These are phyloP conservation scores for Cryptococcus sp. DNA, from an alignment of 1,284 basidiomycete genomes.

Conservation along the genomic window DNA sequence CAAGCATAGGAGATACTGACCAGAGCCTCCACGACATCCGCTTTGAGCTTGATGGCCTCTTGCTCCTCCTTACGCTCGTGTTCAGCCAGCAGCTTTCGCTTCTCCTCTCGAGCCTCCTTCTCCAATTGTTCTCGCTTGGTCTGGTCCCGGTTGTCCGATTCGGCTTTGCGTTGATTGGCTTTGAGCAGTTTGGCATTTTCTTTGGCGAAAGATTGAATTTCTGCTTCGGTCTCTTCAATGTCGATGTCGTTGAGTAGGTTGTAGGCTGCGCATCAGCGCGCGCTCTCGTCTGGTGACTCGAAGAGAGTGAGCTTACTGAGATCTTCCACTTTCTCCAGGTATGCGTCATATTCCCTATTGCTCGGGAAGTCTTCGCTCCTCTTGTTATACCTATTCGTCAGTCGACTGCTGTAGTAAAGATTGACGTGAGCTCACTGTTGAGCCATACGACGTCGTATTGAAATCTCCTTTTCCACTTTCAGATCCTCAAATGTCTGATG, in stretches of 20 bases:
- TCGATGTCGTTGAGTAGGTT: conserved; percentile 92
- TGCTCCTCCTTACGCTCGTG: conserved; percentile 59
- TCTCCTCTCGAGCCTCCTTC: conserved; percentile 61
- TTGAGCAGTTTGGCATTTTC: conserved; percentile 77
- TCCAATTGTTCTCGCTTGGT: conserved; percentile 67
- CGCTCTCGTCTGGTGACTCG: too few relatives aligned
- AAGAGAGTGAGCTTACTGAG: conserved; percentile 59
- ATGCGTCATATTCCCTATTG: conserved; percentile 85
- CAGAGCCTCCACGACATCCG: conserved; percentile 69
- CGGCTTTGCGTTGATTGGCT: conserved; percentile 67
- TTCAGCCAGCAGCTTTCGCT: conserved; percentile 57
- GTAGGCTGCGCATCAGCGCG: conserved; percentile 61
- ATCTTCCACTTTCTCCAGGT: conserved; percentile 93
- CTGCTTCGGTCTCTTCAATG: conserved; percentile 73
- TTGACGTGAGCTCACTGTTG: conserved; percentile 59
- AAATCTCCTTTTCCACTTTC: conserved; percentile 92
- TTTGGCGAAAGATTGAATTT: conserved; percentile 69
- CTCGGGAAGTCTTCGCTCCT: conserved; percentile 80
- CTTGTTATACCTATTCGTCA: conserved; percentile 76
- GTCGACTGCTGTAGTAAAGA: too few relatives aligned
- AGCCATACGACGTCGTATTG: conserved; percentile 74
- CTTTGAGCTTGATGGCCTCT: conserved; percentile 44
- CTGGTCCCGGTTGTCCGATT: conserved; percentile 42
- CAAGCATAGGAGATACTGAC: conserved; percentile 51
- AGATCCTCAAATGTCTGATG: conserved; percentile 98